A percentile compares a stretch with the other conserved stretches of the same genome.
phyloP scores from a whole-genome alignment of 345 rosid genomes.

The Cardiospermum halicacabum region DNA sequence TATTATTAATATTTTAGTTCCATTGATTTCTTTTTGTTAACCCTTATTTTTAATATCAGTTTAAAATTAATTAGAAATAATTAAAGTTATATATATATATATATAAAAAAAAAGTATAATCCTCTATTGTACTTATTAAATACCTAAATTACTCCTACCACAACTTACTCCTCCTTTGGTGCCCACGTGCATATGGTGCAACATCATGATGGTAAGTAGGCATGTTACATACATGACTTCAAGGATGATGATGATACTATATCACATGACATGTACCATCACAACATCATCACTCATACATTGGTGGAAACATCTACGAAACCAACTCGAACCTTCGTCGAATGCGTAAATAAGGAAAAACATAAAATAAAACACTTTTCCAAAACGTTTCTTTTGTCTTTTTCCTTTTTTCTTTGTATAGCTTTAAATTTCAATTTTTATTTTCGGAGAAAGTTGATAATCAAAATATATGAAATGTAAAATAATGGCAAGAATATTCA shows the following conservation, averaged over 20 bases:
- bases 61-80: too few species aligned
- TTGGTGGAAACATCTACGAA: neutral
- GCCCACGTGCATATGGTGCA: slow-evolving; percentile 18
- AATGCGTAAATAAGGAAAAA: neutral
- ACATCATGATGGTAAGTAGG: slow-evolving; percentile 9
- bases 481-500: slow-evolving; percentile 13
- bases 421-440: too few species aligned
- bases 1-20: too few species aligned
- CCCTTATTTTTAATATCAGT: too few species aligned
- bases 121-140: too few species aligned
- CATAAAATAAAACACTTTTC: neutral
- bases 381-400: neutral
- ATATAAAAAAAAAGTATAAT: too few species aligned
- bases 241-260: slow-evolving; percentile 2
- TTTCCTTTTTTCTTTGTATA: too few species aligned
- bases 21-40: too few species aligned
- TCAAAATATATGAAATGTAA: neutral
- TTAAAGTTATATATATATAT: too few species aligned
- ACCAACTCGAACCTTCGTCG: slow-evolving; percentile 11
- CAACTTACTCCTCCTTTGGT: neutral
- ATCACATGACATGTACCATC: neutral
- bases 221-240: neutral
- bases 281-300: neutral
- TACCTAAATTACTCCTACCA: neutral
- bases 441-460: too few species aligned